A percentile compares a stretch with the other conserved stretches of the same genome.
phyloP scores from a whole-genome alignment of 805 yeast genomes.

The Komagataella populi region DNA sequence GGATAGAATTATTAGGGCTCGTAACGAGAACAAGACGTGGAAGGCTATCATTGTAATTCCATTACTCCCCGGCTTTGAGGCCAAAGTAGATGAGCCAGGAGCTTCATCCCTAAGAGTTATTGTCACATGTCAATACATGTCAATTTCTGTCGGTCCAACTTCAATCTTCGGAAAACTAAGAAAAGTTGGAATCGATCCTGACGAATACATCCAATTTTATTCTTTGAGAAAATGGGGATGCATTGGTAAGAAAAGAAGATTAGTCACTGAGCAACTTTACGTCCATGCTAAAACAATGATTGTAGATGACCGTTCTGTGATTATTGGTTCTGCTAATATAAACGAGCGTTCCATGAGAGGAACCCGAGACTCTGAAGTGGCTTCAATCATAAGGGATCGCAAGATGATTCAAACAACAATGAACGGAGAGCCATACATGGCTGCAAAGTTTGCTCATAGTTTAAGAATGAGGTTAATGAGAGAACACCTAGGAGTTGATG shows the following conservation, averaged over 20 bases:
- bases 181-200: constrained; percentile 74
- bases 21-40: constrained; percentile 67
- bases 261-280: constrained; percentile 85
- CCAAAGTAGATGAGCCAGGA: constrained; percentile 84
- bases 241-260: constrained; percentile 57
- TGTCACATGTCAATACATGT: constrained; percentile 91
- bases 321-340: constrained; percentile 94
- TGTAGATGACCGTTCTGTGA: constrained; percentile 86
- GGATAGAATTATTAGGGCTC: constrained; percentile 88
- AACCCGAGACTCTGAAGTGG: constrained; percentile 85
- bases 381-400: constrained; percentile 77
- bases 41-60: constrained; percentile 87
- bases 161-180: constrained; percentile 77
- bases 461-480: constrained; percentile 87
- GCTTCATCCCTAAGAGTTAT: constrained; percentile 93
- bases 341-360: constrained; percentile 97
- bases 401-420: constrained; percentile 55
- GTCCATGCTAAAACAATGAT: constrained; percentile 88
- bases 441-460: constrained; percentile 81
- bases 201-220: constrained; percentile 81
- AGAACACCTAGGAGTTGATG: constrained; percentile 91
- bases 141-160: constrained; percentile 80
- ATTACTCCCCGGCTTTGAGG: constrained; percentile 93
- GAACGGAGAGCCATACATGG: constrained; percentile 74
- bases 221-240: constrained; percentile 94